Conservation (phyloP, 2,329 filamentous ascomycete species). For the Reticulascus tulasneorum region DNA sequence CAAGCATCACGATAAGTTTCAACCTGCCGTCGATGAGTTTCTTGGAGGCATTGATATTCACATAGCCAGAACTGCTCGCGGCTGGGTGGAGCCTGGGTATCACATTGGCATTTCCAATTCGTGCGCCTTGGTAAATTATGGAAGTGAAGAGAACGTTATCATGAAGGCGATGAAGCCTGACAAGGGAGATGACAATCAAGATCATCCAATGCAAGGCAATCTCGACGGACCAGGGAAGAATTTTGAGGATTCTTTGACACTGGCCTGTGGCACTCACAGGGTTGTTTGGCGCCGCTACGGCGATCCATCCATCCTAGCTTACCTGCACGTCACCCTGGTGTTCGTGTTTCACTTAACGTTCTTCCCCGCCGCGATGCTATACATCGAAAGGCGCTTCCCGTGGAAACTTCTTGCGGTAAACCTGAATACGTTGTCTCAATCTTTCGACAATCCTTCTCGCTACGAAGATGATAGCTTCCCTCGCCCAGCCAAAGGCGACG, state of each 20-base stretch:
- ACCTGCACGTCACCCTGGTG: conserved; percentile 57
- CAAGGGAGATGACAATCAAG: not conserved
- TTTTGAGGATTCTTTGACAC: too few relatives aligned
- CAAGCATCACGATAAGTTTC: not conserved
- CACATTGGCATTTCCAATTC: conserved; percentile 55
- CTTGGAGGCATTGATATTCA: conserved; percentile 50
- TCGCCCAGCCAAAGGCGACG: conserved; percentile 32
- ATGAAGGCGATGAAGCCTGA: conserved; percentile 2
- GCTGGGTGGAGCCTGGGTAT: conserved; percentile 51
- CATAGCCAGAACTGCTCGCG: conserved; percentile 46
- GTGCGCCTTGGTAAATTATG: conserved; percentile 50
- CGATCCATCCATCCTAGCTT: conserved; percentile 58
- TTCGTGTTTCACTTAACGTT: conserved; percentile 48
- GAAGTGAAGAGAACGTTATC: conserved; percentile 19
- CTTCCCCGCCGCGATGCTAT: conserved; percentile 35
- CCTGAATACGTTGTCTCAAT: conserved; percentile 30
- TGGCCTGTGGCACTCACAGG: conserved; percentile 40
- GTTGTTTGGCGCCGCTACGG: conserved; percentile 48
- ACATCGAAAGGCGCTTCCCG: conserved; percentile 42
- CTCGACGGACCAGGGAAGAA: too few relatives aligned
- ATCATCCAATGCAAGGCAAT: too few relatives aligned
- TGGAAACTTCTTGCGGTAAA: conserved; percentile 46
- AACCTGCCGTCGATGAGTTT: conserved; percentile 29
- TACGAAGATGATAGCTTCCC: conserved; percentile 42
- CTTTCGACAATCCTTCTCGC: not conserved